Evolutionary conservation across 257 asterid genomes (phyloP), one percentile per base, ranked within the genome.

Genomic region (Ocimum tenuiflorum): DNA sequence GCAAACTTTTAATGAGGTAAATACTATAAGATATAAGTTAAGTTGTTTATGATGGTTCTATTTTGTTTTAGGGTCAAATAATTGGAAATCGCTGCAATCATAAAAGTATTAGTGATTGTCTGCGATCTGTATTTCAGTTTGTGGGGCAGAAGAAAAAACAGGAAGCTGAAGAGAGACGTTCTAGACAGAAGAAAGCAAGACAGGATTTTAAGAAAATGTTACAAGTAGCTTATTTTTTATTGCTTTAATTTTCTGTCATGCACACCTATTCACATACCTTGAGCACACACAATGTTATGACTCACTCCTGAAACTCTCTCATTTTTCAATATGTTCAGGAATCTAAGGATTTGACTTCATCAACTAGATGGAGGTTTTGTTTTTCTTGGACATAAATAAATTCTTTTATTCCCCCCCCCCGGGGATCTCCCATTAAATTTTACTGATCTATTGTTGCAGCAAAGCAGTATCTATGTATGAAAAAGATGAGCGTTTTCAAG

Each of bases 141-240:
- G 81, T 85, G 77, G 83, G 81, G 56, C 89, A 78, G 73, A 90
- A 83, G 95, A 94, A 79, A 76, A 90, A 82, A 65, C 87, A 73
- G 64, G 99, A 94, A 78, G 91, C 85, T 69, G 97, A 94, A 68
- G 97, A 90, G 77, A 90, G 79, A 62, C 97, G 96, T 14, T 75
- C 74, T 59, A 83, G 86, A 63, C 90, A 78, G 83, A 90, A 87
- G 78, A 86, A 80, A 70, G 94, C 95, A 20, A 83, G 81, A 71
- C 96, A 90, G 64, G 95, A 86, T 77, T 94, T 86, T 78, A 94
- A 73, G 80, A 81, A 66, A 65, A 90, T 94, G 97, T 74, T 90
- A 70, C 95, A 85, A 74, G 99, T 94, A 79, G 61, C 53, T 85
- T 60, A 17, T 60, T 73, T 45, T 50, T 69, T 18, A 59, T 43